Base-by-base conservation (phyloP, 2,329 filamentous ascomycete species). In the Tetracladium maxilliforme region DNA sequence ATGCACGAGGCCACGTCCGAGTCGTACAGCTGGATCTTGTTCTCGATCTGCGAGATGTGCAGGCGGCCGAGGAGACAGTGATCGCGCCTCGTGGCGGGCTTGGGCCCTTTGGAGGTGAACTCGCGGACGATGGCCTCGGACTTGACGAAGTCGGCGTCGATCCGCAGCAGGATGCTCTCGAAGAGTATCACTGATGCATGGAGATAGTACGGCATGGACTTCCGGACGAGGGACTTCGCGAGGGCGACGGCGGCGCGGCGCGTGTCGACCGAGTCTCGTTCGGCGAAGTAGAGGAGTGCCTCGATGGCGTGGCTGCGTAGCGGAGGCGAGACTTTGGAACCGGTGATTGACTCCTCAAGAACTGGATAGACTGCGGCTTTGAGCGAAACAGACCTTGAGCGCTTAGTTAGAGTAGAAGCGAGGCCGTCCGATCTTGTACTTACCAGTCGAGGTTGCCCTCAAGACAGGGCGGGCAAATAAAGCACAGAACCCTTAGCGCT, bases 21-120 rank as follows among this genome's bases (percentile, higher is more conserved):
- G 6, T 48, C 45, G 21, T 46, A 47, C 2, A 38, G 34, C 13
- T 44, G 40, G 3, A 49, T 45, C 24, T 48, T 49, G 18, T 45
- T 49, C 19, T 49, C 47, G 3, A 49, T 33, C n/a, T 41, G 38
- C 0, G 47, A 47, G 1, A 50, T 45, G 13, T 49, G 47, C 4
- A 49, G 30, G 3, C 47, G 37, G n/a, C 47, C 47, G 6, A 30
- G 30, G 0, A 49, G 16, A 0, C 44, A 43, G 3, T 45, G 44
- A 10, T 49, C 45, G 6, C 36, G 34, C 6, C 40, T 35, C 0
- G 38, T 44, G 2, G 21, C 15, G 0, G 32, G 30, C 1, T 28
- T 24, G 4, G 37, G 28, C 0, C 34, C 31, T 1, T 36, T 35
- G 0, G 24, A 32, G 1, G 37, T 18, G 23, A 48, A 48, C 12